Conservation (phyloP, 768 basidiomycete species). For the Suillus occidentalis region DNA sequence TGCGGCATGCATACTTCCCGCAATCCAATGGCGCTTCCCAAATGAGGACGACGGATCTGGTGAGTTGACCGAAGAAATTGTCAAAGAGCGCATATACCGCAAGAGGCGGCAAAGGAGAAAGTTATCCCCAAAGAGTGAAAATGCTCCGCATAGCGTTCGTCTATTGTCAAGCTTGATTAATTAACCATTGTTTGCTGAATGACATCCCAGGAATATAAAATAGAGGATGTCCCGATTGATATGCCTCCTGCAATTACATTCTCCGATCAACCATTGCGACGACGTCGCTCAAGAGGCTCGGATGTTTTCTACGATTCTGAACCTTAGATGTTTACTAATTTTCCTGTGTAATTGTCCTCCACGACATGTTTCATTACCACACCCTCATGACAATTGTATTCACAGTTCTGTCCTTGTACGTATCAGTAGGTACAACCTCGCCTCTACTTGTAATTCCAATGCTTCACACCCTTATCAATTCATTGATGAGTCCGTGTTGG, state of each 20-base stretch:
- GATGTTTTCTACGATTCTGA: constrained; percentile 32
- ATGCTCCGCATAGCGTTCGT: constrained; percentile 25
- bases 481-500: background rate
- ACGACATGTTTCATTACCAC: background rate
- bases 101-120: constrained; percentile 19
- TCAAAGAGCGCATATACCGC: constrained; percentile 18
- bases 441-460: constrained; percentile 4
- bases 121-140: constrained; percentile 16
- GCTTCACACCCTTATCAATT: background rate
- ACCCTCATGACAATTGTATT: constrained; percentile 16
- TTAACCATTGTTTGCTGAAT: constrained; percentile 13
- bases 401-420: constrained; percentile 17
- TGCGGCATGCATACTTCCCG: constrained; percentile 54
- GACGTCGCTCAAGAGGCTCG: constrained; percentile 45
- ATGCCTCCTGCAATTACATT: constrained; percentile 31
- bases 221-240: constrained; percentile 27
- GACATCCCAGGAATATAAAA: constrained; percentile 23
- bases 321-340: constrained; percentile 17
- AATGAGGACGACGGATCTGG: constrained; percentile 15
- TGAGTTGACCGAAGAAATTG: constrained; percentile 8
- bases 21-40: constrained; percentile 30
- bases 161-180: background rate
- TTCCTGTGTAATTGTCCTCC: background rate
- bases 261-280: constrained; percentile 38
- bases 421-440: background rate